phyloP scores from a whole-genome alignment of 495 filamentous ascomycete species.

The Aspergillus asperescens region DNA sequence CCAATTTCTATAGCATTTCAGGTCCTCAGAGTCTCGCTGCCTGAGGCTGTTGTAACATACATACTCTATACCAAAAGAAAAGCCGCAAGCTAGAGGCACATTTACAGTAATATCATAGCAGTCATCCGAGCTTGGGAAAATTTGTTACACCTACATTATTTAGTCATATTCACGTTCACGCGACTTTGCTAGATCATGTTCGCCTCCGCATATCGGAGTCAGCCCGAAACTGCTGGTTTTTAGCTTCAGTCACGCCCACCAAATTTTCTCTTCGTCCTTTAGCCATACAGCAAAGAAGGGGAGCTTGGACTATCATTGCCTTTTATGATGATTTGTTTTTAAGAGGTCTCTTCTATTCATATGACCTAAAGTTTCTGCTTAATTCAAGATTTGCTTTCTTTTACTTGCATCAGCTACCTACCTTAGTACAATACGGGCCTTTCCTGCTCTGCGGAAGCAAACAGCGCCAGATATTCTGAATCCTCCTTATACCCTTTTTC shows the following conservation, averaged over 20 bases:
- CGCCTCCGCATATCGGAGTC: slow-evolving; percentile 9
- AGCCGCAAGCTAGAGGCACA: not conserved
- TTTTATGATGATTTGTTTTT: not conserved
- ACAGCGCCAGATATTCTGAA: too few relatives aligned
- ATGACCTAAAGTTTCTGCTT: not conserved
- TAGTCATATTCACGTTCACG: not conserved
- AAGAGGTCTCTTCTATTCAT: not conserved
- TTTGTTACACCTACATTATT: not conserved
- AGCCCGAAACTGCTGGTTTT: not conserved
- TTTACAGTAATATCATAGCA: not conserved
- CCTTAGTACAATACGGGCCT: too few relatives aligned
- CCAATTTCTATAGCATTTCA: not conserved
- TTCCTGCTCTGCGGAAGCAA: too few relatives aligned
- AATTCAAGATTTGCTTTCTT: too few relatives aligned
- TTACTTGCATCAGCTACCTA: too few relatives aligned
- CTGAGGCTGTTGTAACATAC: too few relatives aligned
- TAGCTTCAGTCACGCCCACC: not conserved
- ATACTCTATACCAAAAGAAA: too few relatives aligned
- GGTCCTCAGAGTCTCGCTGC: too few relatives aligned
- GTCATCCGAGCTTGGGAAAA: not conserved
- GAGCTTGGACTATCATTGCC: not conserved
- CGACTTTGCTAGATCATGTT: not conserved
- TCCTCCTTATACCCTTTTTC: not conserved
- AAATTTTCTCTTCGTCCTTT: not conserved
- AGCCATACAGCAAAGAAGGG: not conserved